phyloP scores from a whole-genome alignment of 192 early-diverging fungal species.

The Linnemannia hyalina region DNA sequence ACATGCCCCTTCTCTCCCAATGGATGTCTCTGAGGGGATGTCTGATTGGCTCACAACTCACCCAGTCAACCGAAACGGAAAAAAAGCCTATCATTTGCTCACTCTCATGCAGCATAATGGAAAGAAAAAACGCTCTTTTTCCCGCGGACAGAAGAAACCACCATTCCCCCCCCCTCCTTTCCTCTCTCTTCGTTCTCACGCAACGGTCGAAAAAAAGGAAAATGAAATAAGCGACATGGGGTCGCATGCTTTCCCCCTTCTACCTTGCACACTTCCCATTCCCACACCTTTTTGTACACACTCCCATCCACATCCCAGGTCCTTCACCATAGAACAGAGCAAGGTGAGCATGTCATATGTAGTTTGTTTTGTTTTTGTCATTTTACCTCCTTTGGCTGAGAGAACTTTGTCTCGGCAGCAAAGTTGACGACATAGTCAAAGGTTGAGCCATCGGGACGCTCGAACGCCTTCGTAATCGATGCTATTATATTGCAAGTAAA shows the following conservation, averaged over 20 bases:
- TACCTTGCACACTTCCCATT: not conserved
- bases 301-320: not conserved
- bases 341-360: no score
- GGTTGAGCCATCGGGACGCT: constrained; percentile 69
- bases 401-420: constrained; percentile 96
- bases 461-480: constrained; percentile 80
- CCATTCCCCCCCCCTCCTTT: not conserved
- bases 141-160: not conserved
- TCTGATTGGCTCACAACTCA: constrained; percentile 3
- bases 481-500: constrained; percentile 58
- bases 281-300: not conserved
- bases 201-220: not conserved
- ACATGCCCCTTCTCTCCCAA: not conserved
- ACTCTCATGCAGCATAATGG: not conserved
- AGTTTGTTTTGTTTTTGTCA: no score
- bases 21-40: constrained; percentile 1
- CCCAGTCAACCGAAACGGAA: not conserved
- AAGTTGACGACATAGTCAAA: constrained; percentile 97
- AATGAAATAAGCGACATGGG: not conserved
- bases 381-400: constrained; percentile 81
- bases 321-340: no score
- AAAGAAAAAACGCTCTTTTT: not conserved
- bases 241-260: not conserved
- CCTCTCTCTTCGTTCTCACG: not conserved
- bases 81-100: no score